These are phyloP conservation scores for Alnus rubra DNA, from an alignment of 306 rosid species.

Conservation along the genomic window DNA sequence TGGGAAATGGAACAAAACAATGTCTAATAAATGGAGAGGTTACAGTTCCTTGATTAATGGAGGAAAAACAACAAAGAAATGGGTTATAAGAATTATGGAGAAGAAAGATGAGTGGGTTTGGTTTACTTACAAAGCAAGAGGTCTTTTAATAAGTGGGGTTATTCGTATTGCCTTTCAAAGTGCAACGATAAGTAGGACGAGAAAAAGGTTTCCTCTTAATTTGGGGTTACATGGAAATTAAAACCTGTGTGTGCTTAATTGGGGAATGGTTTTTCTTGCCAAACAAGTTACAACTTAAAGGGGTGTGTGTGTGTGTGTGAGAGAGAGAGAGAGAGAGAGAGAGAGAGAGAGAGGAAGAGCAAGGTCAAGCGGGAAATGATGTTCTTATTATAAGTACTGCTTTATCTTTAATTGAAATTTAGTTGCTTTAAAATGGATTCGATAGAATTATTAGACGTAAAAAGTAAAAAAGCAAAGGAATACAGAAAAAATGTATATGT, in stretches of 20 bases:
- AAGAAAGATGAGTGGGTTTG: slow-evolving; percentile 28
- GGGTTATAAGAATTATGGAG: too few relatives aligned
- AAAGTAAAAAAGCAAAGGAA: not conserved
- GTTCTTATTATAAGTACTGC: slow-evolving; percentile 23
- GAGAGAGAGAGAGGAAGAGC: slow-evolving; percentile 1
- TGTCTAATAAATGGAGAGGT: too few relatives aligned
- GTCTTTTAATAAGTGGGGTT: too few relatives aligned
- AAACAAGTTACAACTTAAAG: slow-evolving; percentile 36
- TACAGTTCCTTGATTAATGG: too few relatives aligned
- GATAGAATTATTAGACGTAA: not conserved
- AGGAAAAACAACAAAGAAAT: too few relatives aligned
- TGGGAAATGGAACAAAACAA: too few relatives aligned
- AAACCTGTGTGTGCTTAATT: slow-evolving; percentile 12
- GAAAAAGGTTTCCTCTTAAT: slow-evolving; percentile 10
- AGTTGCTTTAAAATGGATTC: slow-evolving; percentile 6
- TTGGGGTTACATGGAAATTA: slow-evolving; percentile 24
- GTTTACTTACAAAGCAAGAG: slow-evolving; percentile 8
- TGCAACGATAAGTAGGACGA: not conserved
- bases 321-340: not conserved
- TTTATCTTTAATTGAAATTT: slow-evolving; percentile 32
- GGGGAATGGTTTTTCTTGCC: slow-evolving; percentile 22
- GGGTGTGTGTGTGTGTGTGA: slow-evolving; percentile 2
- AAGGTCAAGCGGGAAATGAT: slow-evolving; percentile 30
- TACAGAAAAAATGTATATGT: not conserved
- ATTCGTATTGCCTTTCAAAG: not conserved